Conservation (phyloP, 495 filamentous ascomycete genomes). For the Aspergillus haitiensis region DNA sequence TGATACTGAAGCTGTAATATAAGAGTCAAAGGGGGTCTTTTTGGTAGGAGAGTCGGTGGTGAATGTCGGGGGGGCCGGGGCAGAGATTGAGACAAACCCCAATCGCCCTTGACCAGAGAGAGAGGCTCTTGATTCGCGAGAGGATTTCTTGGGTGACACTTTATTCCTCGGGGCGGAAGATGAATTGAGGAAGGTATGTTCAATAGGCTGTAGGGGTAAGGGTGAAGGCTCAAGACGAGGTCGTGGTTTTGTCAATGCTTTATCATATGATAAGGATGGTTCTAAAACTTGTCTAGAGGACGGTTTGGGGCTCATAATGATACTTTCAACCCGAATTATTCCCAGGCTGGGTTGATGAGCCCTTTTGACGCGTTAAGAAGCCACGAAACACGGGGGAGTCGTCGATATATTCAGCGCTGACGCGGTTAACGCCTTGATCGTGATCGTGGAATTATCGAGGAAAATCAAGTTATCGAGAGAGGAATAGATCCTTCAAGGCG, state of each 20-base stretch:
- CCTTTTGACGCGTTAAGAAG: conserved; percentile 27
- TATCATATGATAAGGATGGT: conserved; percentile 52
- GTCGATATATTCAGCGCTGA: neutral
- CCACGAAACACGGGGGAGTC: conserved; percentile 17
- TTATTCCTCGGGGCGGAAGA: conserved; percentile 49
- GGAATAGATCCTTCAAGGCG: neutral
- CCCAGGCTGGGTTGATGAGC: neutral
- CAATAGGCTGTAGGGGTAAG: conserved; percentile 50
- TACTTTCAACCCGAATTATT: conserved; percentile 2
- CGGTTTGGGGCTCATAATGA: conserved; percentile 66
- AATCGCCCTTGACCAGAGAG: conserved; percentile 38
- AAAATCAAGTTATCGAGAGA: neutral
- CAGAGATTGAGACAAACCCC: conserved; percentile 65
- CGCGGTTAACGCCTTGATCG: neutral
- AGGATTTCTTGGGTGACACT: conserved; percentile 59
- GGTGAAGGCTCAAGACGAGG: conserved; percentile 47
- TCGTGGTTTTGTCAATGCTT: conserved; percentile 50
- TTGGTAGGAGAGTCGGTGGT: conserved; percentile 86
- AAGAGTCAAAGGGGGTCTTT: conserved; percentile 58
- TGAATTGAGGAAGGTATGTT: conserved; percentile 55
- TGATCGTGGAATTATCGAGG: neutral
- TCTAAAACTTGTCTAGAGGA: conserved; percentile 61
- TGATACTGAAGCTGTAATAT: conserved; percentile 52
- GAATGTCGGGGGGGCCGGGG: conserved; percentile 62
- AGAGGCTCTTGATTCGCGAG: conserved; percentile 42